These are phyloP conservation scores for Calonectria multiphialidica DNA, from an alignment of 2,329 filamentous ascomycete species.

Conservation along the genomic window DNA sequence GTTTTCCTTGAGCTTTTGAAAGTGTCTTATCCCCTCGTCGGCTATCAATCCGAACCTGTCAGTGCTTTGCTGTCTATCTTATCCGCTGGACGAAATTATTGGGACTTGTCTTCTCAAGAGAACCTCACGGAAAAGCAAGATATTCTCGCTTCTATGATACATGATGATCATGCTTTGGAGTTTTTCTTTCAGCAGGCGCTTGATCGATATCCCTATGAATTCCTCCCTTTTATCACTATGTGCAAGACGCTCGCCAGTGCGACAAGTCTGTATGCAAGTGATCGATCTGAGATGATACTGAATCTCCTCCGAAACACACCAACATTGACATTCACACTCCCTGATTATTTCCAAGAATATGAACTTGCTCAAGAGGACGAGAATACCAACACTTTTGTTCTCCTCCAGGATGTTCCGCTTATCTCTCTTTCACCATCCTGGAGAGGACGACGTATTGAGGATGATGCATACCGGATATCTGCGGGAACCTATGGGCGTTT, in stretches of 20 bases:
- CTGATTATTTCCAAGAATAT: conserved; percentile 78
- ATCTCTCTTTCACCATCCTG: conserved; percentile 65
- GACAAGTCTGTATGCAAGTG: conserved; percentile 45
- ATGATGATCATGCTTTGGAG: conserved; percentile 62
- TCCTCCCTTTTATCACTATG: conserved; percentile 80
- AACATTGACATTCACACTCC: conserved; percentile 83
- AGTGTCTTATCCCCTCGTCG: conserved; percentile 73
- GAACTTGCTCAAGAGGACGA: conserved; percentile 87
- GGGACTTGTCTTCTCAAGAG: conserved; percentile 60
- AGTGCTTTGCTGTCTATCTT: conserved; percentile 75
- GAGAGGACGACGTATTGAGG: conserved; percentile 56
- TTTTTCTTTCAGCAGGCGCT: conserved; percentile 76
- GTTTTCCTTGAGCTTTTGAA: conserved; percentile 79
- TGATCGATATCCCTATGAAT: conserved; percentile 87
- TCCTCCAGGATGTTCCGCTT: conserved; percentile 73
- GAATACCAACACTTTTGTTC: conserved; percentile 81
- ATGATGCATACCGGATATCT: conserved; percentile 72
- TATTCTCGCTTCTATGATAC: conserved; percentile 49
- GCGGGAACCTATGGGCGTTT: conserved; percentile 77
- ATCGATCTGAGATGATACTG: conserved; percentile 65
- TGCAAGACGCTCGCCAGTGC: conserved; percentile 71
- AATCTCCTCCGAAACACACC: conserved; percentile 76
- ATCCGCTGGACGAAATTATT: conserved; percentile 64
- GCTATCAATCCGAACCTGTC: conserved; percentile 80
- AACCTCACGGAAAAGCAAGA: conserved; percentile 49